Evolutionary conservation across 2,329 filamentous ascomycete genomes (phyloP).

Genomic region (Bretziella fagacearum): DNA sequence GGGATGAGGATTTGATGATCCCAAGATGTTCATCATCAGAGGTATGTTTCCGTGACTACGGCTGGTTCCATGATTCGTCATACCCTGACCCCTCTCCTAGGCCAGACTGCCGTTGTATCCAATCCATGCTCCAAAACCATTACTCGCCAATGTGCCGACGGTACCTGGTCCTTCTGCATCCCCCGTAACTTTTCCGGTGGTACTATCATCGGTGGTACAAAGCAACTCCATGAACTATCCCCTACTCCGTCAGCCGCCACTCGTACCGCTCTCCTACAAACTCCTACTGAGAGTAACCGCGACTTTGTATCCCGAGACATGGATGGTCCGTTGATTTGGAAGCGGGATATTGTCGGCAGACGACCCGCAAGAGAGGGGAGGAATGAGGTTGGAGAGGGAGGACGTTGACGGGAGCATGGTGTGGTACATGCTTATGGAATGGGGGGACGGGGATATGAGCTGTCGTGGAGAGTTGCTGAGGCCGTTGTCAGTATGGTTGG

Average conservation of each 20-base stretch:
- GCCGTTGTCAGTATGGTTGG: slow-evolving; percentile 28
- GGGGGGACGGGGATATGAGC: slow-evolving; percentile 43
- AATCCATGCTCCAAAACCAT: slow-evolving; percentile 27
- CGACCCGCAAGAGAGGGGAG: slow-evolving; percentile 29
- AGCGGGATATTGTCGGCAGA: slow-evolving; percentile 30
- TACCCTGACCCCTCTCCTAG: slow-evolving; percentile 16
- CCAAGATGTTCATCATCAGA: slow-evolving; percentile 27
- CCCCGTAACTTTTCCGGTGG: slow-evolving; percentile 44
- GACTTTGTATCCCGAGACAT: slow-evolving; percentile 19
- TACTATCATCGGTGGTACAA: slow-evolving; percentile 50
- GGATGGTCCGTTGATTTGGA: slow-evolving; percentile 20
- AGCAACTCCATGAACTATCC: slow-evolving; percentile 41
- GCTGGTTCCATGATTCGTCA: background rate
- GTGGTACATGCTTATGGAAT: slow-evolving; percentile 43
- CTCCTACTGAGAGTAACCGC: slow-evolving; percentile 23
- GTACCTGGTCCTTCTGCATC: slow-evolving; percentile 45
- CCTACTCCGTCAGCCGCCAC: slow-evolving; percentile 30
- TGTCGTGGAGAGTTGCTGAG: slow-evolving; percentile 42
- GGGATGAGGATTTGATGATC: slow-evolving; percentile 29
- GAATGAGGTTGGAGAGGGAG: slow-evolving; percentile 38
- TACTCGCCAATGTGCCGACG: slow-evolving; percentile 45
- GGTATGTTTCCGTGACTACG: slow-evolving; percentile 18
- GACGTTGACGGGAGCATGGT: slow-evolving; percentile 19
- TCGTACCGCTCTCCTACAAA: slow-evolving; percentile 29
- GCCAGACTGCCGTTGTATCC: slow-evolving; percentile 31